Base-by-base conservation (phyloP, 192 early-diverging fungal genomes). In the Podila horticola region DNA sequence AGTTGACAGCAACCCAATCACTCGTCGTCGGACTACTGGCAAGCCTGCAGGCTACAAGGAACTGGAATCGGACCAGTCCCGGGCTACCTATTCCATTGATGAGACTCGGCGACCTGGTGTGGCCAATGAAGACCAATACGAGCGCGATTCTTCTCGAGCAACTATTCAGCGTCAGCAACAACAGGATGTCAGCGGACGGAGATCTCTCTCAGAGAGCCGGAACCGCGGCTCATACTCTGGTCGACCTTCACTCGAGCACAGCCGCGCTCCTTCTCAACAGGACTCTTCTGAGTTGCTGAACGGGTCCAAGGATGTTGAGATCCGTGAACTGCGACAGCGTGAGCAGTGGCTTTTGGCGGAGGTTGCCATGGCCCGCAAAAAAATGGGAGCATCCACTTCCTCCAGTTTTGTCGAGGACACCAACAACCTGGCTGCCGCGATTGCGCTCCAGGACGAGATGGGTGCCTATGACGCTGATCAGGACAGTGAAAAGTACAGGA, bases 391-490 rank as follows among this genome's bases (percentile, higher is more conserved):
- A 4, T 55, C 52, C 52, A 9, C 52, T 10, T 24, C 20, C 3
- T 34, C 28, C 13, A 41, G n/a, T 8, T 8, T 45, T 34, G 41
- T 30, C 7, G n/a, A 41, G 36, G 29, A 30, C 19, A 69, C 71
- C 30, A 64, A 70, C 11, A 64, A 69, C 22, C 28, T 79, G 26
- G 66, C 58, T 29, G 26, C 71, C 3, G 65, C 20, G 5, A 33
- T 49, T 24, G 60, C 66, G 22, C 62, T 72, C 24, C 67, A 72
- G 62, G 71, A 81, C 11, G 71, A 73, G 33, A 83, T 86, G 71
- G 73, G 74, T n/a, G 74, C 83, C 10, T 64, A 79, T 17, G 81
- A 76, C 24, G 72, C 75, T 0, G 89, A 90, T 19, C 85, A 84
- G 33, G 77, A 81, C 22, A 68, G 66, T 55, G 77, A 81, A 65